Conservation (phyloP, 1,139 yeast genomes). For the Yamadazyma conglobata region DNA sequence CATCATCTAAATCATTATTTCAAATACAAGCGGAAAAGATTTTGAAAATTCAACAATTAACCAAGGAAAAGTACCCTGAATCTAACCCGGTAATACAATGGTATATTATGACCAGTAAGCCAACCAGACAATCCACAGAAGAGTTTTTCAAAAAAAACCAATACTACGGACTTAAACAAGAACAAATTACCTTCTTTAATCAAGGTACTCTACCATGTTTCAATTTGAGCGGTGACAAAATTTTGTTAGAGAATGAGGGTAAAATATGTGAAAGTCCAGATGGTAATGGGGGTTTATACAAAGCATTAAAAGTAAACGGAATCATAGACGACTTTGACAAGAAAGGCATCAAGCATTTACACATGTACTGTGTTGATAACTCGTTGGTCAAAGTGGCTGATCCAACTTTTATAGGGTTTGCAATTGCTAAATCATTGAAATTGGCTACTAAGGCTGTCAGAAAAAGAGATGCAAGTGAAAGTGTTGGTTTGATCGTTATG, state of each 20-base stretch:
- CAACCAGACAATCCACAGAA: conserved; percentile 79
- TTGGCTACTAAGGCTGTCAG: conserved; percentile 95
- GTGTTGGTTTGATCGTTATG: conserved; percentile 87
- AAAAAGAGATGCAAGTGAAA: conserved; percentile 81
- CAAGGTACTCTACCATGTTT: conserved; percentile 97
- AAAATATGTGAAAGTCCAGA: conserved; percentile 86
- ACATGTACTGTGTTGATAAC: conserved; percentile 97
- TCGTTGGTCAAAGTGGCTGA: conserved; percentile 91
- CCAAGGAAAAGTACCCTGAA: conserved; percentile 31
- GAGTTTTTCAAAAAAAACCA: conserved; percentile 55
- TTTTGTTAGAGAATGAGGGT: conserved; percentile 55
- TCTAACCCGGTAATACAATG: conserved; percentile 54
- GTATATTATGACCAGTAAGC: conserved; percentile 96
- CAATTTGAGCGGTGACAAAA: conserved; percentile 61
- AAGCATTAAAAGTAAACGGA: conserved; percentile 66
- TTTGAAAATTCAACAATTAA: conserved; percentile 56
- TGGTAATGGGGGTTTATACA: conserved; percentile 96
- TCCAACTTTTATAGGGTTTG: conserved; percentile 87
- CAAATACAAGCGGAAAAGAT: conserved; percentile 93
- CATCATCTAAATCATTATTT: conserved; percentile 79
- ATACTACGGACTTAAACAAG: conserved; percentile 64
- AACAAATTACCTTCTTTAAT: conserved; percentile 75
- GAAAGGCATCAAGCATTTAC: conserved; percentile 84
- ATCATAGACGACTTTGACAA: conserved; percentile 63
- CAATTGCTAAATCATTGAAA: conserved; percentile 61